A percentile compares a stretch with the other conserved stretches of the same genome.
phyloP scores from a whole-genome alignment of 495 filamentous ascomycete species.

The Penicillium bialowiezense region DNA sequence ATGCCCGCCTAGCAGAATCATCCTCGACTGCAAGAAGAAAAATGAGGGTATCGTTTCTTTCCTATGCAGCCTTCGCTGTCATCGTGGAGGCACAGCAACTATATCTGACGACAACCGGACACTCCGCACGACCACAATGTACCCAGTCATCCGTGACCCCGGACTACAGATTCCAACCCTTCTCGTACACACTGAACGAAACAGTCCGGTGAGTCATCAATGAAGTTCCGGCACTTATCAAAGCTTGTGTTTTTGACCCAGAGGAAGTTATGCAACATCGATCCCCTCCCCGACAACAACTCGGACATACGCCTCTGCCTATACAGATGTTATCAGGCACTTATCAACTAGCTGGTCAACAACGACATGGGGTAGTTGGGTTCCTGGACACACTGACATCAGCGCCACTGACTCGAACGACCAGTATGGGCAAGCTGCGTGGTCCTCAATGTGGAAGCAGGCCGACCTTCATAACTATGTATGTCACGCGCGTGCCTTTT shows the following conservation, averaged over 20 bases:
- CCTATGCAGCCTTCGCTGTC: constrained; percentile 3
- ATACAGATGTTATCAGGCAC: constrained; percentile 17
- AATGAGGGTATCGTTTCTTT: neutral
- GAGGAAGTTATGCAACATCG: constrained; percentile 28
- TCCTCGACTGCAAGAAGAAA: neutral
- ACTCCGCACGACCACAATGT: constrained; percentile 22
- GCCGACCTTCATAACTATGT: constrained; percentile 28
- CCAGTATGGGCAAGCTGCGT: constrained; percentile 34
- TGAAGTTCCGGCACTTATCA: no score
- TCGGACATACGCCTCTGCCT: constrained; percentile 16
- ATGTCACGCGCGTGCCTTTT: neutral
- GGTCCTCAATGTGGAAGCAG: constrained; percentile 31
- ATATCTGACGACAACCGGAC: constrained; percentile 21
- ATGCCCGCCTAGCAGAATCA: neutral
- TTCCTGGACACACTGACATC: constrained; percentile 22
- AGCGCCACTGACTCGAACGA: constrained; percentile 27
- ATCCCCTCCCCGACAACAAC: constrained; percentile 25
- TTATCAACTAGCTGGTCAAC: constrained; percentile 17
- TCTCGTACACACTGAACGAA: constrained; percentile 22
- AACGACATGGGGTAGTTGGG: constrained; percentile 32
- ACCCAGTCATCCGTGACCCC: constrained; percentile 11
- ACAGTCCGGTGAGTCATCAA: constrained; percentile 21
- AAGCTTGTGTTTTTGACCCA: no score
- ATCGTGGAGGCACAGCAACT: constrained; percentile 21
- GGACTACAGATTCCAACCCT: constrained; percentile 23